Conservation (phyloP, 1,139 yeast species). For the Saccharomyces hybrid region DNA sequence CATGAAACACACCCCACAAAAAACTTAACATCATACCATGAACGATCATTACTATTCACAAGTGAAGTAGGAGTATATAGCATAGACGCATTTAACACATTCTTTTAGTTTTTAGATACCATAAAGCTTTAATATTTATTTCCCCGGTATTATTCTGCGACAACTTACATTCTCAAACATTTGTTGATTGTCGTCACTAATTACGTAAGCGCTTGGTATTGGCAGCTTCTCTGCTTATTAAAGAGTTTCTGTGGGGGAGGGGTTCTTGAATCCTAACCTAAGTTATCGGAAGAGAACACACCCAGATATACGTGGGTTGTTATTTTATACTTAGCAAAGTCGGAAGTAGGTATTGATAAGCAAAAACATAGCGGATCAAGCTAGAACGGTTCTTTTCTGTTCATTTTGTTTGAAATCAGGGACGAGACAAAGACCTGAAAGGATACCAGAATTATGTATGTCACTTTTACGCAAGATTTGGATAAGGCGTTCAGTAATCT, state of each 20-base stretch:
- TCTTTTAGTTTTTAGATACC: background rate
- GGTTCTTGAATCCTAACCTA: background rate
- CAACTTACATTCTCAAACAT: background rate
- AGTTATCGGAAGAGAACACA: background rate
- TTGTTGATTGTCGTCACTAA: background rate
- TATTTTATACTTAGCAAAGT: background rate
- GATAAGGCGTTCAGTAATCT: background rate
- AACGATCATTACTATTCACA: background rate
- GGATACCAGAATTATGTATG: background rate
- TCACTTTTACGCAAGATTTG: background rate
- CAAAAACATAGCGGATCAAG: background rate
- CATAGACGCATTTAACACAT: background rate
- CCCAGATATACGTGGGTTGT: background rate
- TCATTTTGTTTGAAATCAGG: background rate
- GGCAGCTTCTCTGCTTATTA: background rate
- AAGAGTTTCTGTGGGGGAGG: conserved; percentile 1
- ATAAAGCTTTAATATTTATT: background rate
- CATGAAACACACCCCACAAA: background rate
- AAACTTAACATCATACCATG: background rate
- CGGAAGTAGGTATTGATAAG: background rate
- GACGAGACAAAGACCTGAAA: background rate
- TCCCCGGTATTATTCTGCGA: background rate
- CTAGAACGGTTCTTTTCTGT: background rate
- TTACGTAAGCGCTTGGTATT: background rate
- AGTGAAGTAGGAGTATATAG: background rate